Evolutionary conservation across 768 basidiomycete species (phyloP).

Genomic region (Lyophyllum semitale): DNA sequence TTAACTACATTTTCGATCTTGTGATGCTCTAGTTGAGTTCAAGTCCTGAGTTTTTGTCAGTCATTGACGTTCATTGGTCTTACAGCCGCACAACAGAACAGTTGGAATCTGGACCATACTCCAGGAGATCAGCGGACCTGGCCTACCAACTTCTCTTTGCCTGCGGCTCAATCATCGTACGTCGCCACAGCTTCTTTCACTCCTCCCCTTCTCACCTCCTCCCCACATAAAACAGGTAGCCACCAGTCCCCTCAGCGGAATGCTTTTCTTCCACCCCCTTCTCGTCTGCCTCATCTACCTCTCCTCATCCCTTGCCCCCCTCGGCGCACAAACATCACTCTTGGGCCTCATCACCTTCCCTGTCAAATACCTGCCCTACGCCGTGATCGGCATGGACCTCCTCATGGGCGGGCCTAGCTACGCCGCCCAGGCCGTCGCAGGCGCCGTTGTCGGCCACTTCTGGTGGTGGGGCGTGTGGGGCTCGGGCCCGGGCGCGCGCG

Average conservation of each 20-base stretch:
- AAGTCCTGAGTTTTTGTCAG: background rate
- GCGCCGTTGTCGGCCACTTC: constrained; percentile 74
- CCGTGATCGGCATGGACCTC: constrained; percentile 72
- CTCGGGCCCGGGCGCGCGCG: constrained; percentile 39
- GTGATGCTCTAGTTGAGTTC: constrained; percentile 71
- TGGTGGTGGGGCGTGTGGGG: constrained; percentile 82
- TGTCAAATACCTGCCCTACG: constrained; percentile 71
- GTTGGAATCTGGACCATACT: constrained; percentile 64
- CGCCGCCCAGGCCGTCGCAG: constrained; percentile 61
- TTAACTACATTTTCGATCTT: constrained; percentile 65
- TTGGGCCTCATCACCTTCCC: constrained; percentile 81
- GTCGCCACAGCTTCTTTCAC: constrained; percentile 23
- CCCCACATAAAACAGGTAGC: constrained; percentile 32
- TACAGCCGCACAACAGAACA: constrained; percentile 64
- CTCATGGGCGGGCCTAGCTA: constrained; percentile 59
- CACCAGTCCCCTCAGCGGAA: constrained; percentile 61
- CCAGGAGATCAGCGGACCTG: constrained; percentile 66
- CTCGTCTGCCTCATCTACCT: constrained; percentile 71
- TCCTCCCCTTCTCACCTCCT: background rate
- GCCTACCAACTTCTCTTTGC: constrained; percentile 73
- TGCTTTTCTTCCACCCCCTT: constrained; percentile 64
- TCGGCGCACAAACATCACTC: constrained; percentile 68
- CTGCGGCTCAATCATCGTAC: constrained; percentile 58
- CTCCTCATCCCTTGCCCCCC: constrained; percentile 63
- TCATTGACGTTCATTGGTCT: background rate